A percentile compares a stretch with the other conserved stretches of the same genome.
Conservation (phyloP, 768 basidiomycete species). For the Mycena chlorophos region DNA sequence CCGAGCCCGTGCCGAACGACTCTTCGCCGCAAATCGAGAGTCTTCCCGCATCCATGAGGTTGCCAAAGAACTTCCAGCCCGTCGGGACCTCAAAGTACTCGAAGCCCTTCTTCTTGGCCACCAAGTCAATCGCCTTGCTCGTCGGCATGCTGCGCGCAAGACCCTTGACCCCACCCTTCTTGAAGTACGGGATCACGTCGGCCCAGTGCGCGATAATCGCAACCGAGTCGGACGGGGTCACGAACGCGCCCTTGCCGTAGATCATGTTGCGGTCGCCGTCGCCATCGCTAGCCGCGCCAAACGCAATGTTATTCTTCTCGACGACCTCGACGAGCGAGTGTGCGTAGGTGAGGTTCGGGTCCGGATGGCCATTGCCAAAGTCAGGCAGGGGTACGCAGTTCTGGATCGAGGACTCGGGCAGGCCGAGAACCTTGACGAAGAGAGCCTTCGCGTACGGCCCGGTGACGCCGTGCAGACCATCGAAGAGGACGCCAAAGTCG, state of each 20-base stretch:
- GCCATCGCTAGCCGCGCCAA: slow-evolving; percentile 96
- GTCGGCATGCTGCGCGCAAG: slow-evolving; percentile 98
- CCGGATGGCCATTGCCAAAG: slow-evolving; percentile 97
- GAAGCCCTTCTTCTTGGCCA: slow-evolving; percentile 89
- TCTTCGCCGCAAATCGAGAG: slow-evolving; percentile 99
- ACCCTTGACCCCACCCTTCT: slow-evolving; percentile 88
- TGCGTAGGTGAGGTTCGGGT: slow-evolving; percentile 98
- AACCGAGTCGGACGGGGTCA: slow-evolving; percentile 96
- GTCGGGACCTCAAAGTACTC: slow-evolving; percentile 97
- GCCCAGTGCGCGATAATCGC: slow-evolving; percentile 99
- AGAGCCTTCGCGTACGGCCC: slow-evolving; percentile 93
- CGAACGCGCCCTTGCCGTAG: slow-evolving; percentile 96
- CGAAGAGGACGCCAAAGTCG: slow-evolving; percentile 87
- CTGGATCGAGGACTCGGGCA: slow-evolving; percentile 79
- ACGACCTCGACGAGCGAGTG: slow-evolving; percentile 91
- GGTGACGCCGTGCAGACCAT: slow-evolving; percentile 94
- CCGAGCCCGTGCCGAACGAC: slow-evolving; percentile 99
- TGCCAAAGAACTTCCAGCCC: slow-evolving; percentile 99
- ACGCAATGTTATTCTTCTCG: slow-evolving; percentile 80
- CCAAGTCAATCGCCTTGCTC: slow-evolving; percentile 92
- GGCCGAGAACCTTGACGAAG: slow-evolving; percentile 78
- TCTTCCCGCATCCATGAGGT: slow-evolving; percentile 97
- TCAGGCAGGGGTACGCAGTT: slow-evolving; percentile 91
- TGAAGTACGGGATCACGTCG: slow-evolving; percentile 88
- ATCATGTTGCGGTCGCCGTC: slow-evolving; percentile 99